Evolutionary conservation across 2,329 filamentous ascomycete species (phyloP), one percentile per base, ranked within the genome.

Genomic region (Gaeumannomyces sp.): DNA sequence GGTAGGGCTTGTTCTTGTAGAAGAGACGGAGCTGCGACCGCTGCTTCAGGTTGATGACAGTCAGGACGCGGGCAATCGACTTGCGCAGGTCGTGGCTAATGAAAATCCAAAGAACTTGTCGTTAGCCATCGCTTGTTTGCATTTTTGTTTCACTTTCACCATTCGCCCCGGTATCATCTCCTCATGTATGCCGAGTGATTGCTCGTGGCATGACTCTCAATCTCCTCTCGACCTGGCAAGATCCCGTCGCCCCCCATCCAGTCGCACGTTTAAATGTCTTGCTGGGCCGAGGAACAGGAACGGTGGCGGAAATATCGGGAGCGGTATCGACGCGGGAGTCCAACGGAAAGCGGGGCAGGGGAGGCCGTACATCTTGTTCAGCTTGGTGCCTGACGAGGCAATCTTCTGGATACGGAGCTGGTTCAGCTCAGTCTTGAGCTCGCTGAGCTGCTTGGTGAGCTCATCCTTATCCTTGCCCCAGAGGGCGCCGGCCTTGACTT

Each of bases 1-100:
- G 84, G 88, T 97, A 97, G 88, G 97, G 98, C 92, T 98, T 98
- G 89, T 90, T 91, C 88, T 97, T 96, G 89, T 99, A 99, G 91
- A 98, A 98, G 73, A 98, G 87, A 76, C 93, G 93, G 76, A 99
- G 92, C 85, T 98, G 93, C 73, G 92, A 86, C 81, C 96, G 91
- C 87, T 99, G 95, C 89, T 96, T 98, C 83, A 93, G 90, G 88
- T 98, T 99, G 89, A 99, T 97, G 85, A 99, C 88, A 81, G 95
- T 99, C 76, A 99, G 89, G 83, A 97, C 92, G 79, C 94, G 93
- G 78, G 95, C 96, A 83, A 99, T 97, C 72, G 93, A 97, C 89
- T 99, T 99, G 87, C 95, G 93, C 80, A 99, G 87, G 81, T 99
- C 96, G 86, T 97, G 92, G 84, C 93, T 97, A 75, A 73, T 67